phyloP scores from a whole-genome alignment of 805 yeast species.

The Cyberlindnera samutprakarnensis region DNA sequence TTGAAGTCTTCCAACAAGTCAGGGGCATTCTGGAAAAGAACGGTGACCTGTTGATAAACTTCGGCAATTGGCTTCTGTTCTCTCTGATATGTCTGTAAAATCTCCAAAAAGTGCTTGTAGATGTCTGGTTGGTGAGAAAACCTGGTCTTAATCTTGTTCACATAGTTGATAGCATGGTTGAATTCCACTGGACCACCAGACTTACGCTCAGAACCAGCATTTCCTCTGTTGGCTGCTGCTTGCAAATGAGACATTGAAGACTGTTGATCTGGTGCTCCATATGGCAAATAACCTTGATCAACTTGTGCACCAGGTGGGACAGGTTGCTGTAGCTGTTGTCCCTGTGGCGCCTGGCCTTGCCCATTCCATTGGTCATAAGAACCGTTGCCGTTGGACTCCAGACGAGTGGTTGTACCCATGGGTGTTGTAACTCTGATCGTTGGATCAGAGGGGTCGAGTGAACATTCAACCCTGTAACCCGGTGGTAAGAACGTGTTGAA shows the following conservation, averaged over 20 bases:
- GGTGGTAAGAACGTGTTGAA: constrained; percentile 97
- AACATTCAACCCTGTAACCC: constrained; percentile 90
- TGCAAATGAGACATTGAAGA: constrained; percentile 27
- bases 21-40: constrained; percentile 85
- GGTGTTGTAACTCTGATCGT: constrained; percentile 95
- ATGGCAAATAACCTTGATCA: constrained; percentile 7
- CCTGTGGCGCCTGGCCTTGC: constrained; percentile 1
- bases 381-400: constrained; percentile 14
- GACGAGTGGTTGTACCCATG: constrained; percentile 62
- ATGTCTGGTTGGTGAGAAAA: constrained; percentile 93
- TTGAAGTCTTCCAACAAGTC: constrained; percentile 92
- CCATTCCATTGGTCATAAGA: constrained; percentile 7
- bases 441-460: constrained; percentile 81
- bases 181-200: constrained; percentile 75
- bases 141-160: constrained; percentile 90
- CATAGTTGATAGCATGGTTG: constrained; percentile 94
- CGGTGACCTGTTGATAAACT: constrained; percentile 89
- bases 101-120: constrained; percentile 90
- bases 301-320: constrained; percentile 25
- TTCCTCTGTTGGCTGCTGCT: constrained; percentile 30
- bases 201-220: constrained; percentile 13
- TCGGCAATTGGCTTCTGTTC: constrained; percentile 94
- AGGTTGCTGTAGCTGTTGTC: constrained; percentile 4
- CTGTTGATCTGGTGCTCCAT: constrained; percentile 13
- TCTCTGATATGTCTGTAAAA: constrained; percentile 91